Conservation (phyloP, 192 early-diverging fungal species). For the Coemansia sp. region DNA sequence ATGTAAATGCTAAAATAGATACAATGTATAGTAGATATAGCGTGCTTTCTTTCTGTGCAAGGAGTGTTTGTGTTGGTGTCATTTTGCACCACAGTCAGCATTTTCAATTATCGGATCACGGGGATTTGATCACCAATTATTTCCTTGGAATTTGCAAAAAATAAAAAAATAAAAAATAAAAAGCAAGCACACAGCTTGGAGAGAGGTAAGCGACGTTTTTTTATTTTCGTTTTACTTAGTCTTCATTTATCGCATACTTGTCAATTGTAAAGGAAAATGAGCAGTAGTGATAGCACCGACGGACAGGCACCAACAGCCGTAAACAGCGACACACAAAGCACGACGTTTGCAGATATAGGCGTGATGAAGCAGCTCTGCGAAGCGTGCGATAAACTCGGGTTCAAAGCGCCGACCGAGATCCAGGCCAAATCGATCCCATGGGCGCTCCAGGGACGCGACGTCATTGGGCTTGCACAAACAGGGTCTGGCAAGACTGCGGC, state of each 20-base stretch:
- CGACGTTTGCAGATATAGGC: conserved; percentile 59
- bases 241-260: not conserved
- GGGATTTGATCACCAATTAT: too few species aligned
- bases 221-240: not conserved
- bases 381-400: conserved; percentile 86
- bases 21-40: too few species aligned
- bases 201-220: not conserved
- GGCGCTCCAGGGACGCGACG: conserved; percentile 88
- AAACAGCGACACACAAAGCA: not conserved
- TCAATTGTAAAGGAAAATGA: conserved; percentile 6
- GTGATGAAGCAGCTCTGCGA: conserved; percentile 87
- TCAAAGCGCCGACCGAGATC: conserved; percentile 89
- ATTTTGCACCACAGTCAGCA: too few species aligned
- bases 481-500: conserved; percentile 91
- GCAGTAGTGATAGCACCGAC: conserved; percentile 19
- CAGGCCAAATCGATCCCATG: conserved; percentile 89
- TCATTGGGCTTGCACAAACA: conserved; percentile 98
- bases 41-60: too few species aligned
- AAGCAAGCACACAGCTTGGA: too few species aligned
- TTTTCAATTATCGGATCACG: too few species aligned
- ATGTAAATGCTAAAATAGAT: too few species aligned
- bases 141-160: too few species aligned
- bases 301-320: not conserved
- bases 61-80: too few species aligned
- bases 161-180: too few species aligned